phyloP scores from a whole-genome alignment of 1,284 basidiomycete species.

The Trichosporon sp. region DNA sequence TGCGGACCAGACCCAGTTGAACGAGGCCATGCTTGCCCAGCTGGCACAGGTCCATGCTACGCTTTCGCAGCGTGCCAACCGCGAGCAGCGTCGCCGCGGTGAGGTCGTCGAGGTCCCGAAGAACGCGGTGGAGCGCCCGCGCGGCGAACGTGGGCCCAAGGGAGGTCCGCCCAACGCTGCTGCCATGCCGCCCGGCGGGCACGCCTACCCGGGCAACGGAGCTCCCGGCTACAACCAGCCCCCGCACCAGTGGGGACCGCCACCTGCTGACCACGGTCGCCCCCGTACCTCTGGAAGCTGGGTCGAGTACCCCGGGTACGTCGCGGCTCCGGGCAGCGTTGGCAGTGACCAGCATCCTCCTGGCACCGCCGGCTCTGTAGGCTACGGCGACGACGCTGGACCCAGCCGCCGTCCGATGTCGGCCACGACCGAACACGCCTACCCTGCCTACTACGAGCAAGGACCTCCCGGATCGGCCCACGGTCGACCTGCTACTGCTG shows the following conservation, averaged over 20 bases:
- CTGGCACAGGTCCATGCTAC: conserved; percentile 78
- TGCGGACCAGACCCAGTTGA: conserved; percentile 75
- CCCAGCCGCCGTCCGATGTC: conserved; percentile 39
- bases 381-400: conserved; percentile 32
- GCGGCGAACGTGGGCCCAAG: conserved; percentile 22
- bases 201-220: conserved; percentile 7
- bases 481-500: conserved; percentile 19
- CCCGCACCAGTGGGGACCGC: conserved; percentile 13
- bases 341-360: conserved; percentile 21
- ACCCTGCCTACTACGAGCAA: conserved; percentile 35
- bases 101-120: conserved; percentile 50
- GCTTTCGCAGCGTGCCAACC: conserved; percentile 55
- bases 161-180: conserved; percentile 6
- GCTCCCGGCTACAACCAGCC: conserved; percentile 15
- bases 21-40: conserved; percentile 87
- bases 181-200: conserved; percentile 8
- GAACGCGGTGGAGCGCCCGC: conserved; percentile 43
- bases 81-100: conserved; percentile 45
- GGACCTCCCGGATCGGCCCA: conserved; percentile 27
- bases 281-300: conserved; percentile 32
- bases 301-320: conserved; percentile 31
- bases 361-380: conserved; percentile 15
- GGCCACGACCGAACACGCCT: conserved; percentile 28
- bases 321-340: conserved; percentile 3
- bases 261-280: conserved; percentile 28